Base-by-base conservation (phyloP, 1,139 yeast genomes). In the Pichia sp. region DNA sequence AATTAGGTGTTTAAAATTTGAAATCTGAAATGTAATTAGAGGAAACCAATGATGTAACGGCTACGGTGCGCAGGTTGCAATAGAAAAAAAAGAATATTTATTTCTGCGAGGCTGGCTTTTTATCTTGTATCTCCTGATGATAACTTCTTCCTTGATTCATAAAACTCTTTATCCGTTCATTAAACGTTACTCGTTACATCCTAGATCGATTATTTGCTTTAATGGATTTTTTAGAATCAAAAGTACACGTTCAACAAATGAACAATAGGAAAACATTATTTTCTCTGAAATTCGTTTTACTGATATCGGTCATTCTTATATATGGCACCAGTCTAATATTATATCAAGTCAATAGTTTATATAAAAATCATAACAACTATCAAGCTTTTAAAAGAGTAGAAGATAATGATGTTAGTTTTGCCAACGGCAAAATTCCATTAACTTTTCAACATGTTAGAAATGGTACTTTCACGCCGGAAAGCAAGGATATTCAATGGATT, bases 401-500 rank as follows among this genome's bases (percentile, higher is more conserved):
- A 32, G 18, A 32, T 3, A 16, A 9, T 12, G 38, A 22, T 12
- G 38, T 22, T 35, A 4, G 12, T 18, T 27, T 16, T n/a, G n/a
- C 30, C n/a, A 34, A 24, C 42, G 35, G 26, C 11, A 60, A 55
- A 42, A 46, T 48, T 6, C 65, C 66, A 7, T 43, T 74, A 3
- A 62, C 70, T 0, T 71, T 73, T 49, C 62, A 63, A 1, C 61
- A 66, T 44, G 65, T 69, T 0, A 70, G 86, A 53, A 75, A 74
- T 43, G 77, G 76, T 2, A 68, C 74, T 2, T 82, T 82, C 54
- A 52, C 59, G 0, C 80, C 88, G 0, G 65, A 67, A 24, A 66
- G 58, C 46, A 74, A 75, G 51, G 64, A 72, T n/a, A 67, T 84
- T 23, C 89, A 83, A 60, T 84, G 92, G 92, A 76, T 83, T 44